Evolutionary conservation across 179 eudicot genomes (phyloP).

Genomic region (Spinacia oleracea): DNA sequence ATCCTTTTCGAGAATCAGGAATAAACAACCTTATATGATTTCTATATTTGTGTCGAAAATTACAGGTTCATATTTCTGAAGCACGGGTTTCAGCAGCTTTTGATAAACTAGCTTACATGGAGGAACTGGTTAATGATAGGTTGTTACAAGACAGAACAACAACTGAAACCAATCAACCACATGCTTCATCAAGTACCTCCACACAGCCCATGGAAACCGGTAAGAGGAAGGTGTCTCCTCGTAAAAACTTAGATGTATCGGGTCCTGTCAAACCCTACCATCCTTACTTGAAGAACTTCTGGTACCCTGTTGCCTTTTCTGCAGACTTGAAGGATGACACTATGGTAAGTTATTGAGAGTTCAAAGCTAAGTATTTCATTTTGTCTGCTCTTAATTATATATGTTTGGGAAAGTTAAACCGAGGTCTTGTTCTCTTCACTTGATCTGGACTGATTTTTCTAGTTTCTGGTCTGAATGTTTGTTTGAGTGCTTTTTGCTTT

Average conservation of each 20-base stretch:
- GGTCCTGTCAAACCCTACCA: slow-evolving; percentile 83
- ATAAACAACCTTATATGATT: background rate
- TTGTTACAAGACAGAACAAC: slow-evolving; percentile 68
- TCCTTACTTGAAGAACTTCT: slow-evolving; percentile 72
- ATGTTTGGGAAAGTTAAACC: slow-evolving; percentile 2
- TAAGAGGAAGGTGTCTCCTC: slow-evolving; percentile 45
- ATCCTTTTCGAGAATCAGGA: background rate
- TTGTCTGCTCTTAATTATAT: background rate
- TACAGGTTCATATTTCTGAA: slow-evolving; percentile 95
- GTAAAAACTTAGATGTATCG: slow-evolving; percentile 62
- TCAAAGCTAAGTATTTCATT: background rate
- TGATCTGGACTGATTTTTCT: too few relatives aligned
- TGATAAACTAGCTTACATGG: slow-evolving; percentile 95
- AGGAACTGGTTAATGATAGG: slow-evolving; percentile 79
- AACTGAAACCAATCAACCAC: slow-evolving; percentile 35
- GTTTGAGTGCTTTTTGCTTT: too few relatives aligned
- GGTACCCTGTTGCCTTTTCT: slow-evolving; percentile 97
- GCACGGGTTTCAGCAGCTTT: slow-evolving; percentile 82
- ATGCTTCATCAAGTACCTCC: slow-evolving; percentile 62
- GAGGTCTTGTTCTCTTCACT: too few relatives aligned
- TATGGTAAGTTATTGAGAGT: slow-evolving; percentile 51
- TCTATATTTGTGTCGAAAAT: slow-evolving; percentile 13
- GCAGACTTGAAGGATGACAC: slow-evolving; percentile 80
- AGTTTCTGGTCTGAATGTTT: too few relatives aligned
- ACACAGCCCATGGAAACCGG: slow-evolving; percentile 32